These are phyloP conservation scores for Mucuna pruriens DNA, from an alignment of 306 rosid genomes.

Conservation along the genomic window DNA sequence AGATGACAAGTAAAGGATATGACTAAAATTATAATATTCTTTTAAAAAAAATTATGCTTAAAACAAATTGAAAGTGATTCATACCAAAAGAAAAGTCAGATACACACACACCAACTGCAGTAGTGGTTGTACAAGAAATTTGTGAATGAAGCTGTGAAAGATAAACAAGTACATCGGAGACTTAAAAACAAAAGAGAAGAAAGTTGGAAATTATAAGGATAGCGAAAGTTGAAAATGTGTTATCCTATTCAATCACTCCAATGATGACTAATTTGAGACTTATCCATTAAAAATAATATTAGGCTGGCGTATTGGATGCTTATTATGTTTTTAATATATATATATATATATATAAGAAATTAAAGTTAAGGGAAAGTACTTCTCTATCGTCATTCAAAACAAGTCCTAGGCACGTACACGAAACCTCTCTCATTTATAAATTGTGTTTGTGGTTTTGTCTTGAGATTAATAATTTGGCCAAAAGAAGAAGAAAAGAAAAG, in stretches of 20 bases:
- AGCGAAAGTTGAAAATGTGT: neutral
- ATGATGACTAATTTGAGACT: neutral
- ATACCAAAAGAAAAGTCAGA: neutral
- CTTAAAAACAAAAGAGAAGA: neutral
- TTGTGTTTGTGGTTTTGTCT: neutral
- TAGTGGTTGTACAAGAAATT: neutral
- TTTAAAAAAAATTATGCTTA: neutral
- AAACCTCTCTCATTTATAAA: neutral
- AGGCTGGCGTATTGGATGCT: neutral
- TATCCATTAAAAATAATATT: neutral
- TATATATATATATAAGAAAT: too few relatives aligned
- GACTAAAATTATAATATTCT: neutral
- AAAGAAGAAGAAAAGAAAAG: neutral
- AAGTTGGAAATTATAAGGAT: neutral
- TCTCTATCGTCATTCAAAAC: neutral
- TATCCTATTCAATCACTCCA: neutral
- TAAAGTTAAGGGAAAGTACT: too few relatives aligned
- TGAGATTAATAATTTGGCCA: neutral
- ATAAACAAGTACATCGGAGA: neutral
- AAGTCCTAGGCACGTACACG: constrained; percentile 24
- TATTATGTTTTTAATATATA: too few relatives aligned
- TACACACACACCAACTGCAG: neutral
- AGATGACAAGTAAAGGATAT: neutral
- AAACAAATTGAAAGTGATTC: neutral
- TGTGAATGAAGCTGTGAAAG: neutral